Base-by-base conservation (phyloP, 768 basidiomycete species). In the Filobasidium floriforme region DNA sequence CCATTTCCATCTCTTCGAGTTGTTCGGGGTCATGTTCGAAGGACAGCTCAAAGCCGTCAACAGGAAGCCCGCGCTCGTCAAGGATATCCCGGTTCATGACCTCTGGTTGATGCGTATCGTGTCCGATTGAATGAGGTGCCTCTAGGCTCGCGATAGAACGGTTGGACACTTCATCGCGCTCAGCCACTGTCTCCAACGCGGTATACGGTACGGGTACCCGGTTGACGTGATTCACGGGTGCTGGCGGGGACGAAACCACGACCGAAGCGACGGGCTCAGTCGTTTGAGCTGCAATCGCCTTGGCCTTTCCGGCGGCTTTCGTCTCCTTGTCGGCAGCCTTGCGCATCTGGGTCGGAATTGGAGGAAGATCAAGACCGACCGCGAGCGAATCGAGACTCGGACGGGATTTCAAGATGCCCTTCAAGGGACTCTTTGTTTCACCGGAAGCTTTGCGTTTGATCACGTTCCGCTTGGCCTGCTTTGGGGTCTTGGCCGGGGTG, bases 1-100 rank as follows among this genome's bases (percentile, higher is more conserved):
- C 59, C 29, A 63, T 68, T 37, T 68, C 67, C 62, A 68, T 68
- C 59, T 68, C 67, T 44, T 68, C 67, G 24, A 68, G 29, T 28
- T 32, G 24, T 4, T 59, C 18, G 41, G 44, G 7, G 44, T 65
- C 43, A 40, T 65, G 43, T 41, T 65, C 11, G 59, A 65, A 60
- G 32, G 32, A 24, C 43, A 65, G 22, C 29, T 57, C 54, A 24
- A 57, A 26, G 18, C 24, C 54, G 24, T 57, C 54, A 4, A 57
- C 24, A 7, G 54, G 54, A 14, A 57, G 29, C 14, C 54, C 54
- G 14, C 59, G 41, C 9, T 51, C 64, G 40, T 65, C 57, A 7
- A 29, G 7, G 15, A n/a, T n/a, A 11, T 15, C 57, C 44, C 22
- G 11, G 19, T 37, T 28, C 14, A 22, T 41, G 10, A 26, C 24